Conservation (phyloP, 805 yeast species). For the Zygosaccharomyces rouxii region DNA sequence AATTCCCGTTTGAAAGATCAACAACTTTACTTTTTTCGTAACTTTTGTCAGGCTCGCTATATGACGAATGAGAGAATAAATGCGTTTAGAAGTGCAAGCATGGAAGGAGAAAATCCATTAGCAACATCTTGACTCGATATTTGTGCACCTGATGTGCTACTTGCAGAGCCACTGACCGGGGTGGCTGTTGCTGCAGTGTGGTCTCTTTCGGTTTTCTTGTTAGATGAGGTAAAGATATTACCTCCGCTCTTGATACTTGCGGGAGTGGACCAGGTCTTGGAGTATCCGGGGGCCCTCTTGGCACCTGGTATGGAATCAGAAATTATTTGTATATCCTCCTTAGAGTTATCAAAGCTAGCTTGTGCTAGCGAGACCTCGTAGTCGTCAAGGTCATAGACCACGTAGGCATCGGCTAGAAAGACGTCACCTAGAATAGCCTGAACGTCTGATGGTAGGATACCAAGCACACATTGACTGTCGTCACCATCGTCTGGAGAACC, state of each 20-base stretch:
- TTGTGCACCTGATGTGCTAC: neutral
- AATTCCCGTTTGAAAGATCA: no score
- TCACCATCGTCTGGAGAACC: constrained; percentile 9
- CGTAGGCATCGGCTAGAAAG: constrained; percentile 54
- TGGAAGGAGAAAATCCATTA: neutral
- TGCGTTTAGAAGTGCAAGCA: neutral
- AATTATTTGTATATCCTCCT: constrained; percentile 25
- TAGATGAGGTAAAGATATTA: constrained; percentile 23
- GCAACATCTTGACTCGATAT: neutral
- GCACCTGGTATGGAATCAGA: constrained; percentile 44
- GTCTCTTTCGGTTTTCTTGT: neutral
- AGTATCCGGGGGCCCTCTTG: constrained; percentile 43
- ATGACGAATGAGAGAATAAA: neutral
- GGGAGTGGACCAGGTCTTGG: constrained; percentile 40
- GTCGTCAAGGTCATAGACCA: constrained; percentile 60
- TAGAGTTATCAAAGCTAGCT: constrained; percentile 28
- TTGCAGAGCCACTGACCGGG: neutral
- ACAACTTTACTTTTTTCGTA: no score
- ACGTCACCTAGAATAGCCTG: constrained; percentile 50
- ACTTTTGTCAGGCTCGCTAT: neutral
- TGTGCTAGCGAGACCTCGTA: constrained; percentile 54
- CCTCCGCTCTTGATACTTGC: constrained; percentile 27
- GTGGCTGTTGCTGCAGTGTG: neutral
- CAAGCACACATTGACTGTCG: constrained; percentile 41
- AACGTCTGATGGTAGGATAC: constrained; percentile 33